phyloP scores from a whole-genome alignment of 305 asterid genomes.

The Euphrasia arctica region DNA sequence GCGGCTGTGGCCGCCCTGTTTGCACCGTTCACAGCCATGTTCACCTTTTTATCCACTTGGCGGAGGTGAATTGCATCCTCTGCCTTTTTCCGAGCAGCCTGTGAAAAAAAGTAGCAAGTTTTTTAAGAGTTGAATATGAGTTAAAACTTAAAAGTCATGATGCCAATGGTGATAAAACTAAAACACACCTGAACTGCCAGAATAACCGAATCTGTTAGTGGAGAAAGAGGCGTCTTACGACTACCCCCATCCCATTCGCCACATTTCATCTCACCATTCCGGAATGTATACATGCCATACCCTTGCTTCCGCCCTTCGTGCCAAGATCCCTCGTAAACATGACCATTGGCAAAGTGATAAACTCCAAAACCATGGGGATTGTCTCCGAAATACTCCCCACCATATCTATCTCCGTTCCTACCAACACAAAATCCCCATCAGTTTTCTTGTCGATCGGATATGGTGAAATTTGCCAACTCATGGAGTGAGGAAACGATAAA shows the following conservation, averaged over 20 bases:
- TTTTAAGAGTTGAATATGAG: not conserved
- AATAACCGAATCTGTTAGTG: slow-evolving; percentile 41
- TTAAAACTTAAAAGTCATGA: not conserved
- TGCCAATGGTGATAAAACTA: no score
- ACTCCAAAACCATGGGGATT: slow-evolving; percentile 85
- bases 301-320: slow-evolving; percentile 95
- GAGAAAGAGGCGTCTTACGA: slow-evolving; percentile 45
- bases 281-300: slow-evolving; percentile 65
- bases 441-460: not conserved
- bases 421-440: not conserved
- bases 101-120: slow-evolving; percentile 14
- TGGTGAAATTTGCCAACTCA: slow-evolving; percentile 22
- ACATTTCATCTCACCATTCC: slow-evolving; percentile 59
- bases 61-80: slow-evolving; percentile 44
- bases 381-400: slow-evolving; percentile 86
- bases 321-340: slow-evolving; percentile 93
- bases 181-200: slow-evolving; percentile 62
- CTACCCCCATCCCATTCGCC: slow-evolving; percentile 85
- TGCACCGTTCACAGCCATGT: slow-evolving; percentile 65
- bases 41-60: slow-evolving; percentile 69
- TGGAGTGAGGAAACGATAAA: slow-evolving; percentile 4
- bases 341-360: slow-evolving; percentile 74
- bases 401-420: slow-evolving; percentile 82
- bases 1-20: slow-evolving; percentile 85
- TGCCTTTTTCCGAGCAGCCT: slow-evolving; percentile 77